Percentiles rank a stretch among this genome's conserved stretches.
Evolutionary conservation across 371 early-diverging fungal genomes (phyloP).

Genomic region (Lichtheimia ramosa): DNA sequence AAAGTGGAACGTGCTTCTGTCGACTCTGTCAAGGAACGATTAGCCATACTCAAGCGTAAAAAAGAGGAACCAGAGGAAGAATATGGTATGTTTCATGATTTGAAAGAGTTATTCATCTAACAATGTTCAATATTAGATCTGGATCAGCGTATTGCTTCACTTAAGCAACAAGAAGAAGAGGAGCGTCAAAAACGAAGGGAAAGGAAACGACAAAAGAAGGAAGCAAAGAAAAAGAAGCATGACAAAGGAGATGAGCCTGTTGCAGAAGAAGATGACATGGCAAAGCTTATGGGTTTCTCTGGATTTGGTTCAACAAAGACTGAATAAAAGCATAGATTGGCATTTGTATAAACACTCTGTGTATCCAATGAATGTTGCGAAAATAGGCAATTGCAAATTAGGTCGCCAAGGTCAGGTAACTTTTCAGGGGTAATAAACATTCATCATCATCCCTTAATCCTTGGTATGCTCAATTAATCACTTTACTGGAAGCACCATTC

Average conservation of each 20-base stretch:
- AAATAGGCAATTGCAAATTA: too few species aligned
- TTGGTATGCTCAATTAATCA: too few species aligned
- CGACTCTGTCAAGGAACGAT: slow-evolving; percentile 51
- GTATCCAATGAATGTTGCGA: too few species aligned
- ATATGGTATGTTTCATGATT: slow-evolving; percentile 47
- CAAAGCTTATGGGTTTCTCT: slow-evolving; percentile 53
- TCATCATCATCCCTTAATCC: too few species aligned
- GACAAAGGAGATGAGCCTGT: slow-evolving; percentile 21
- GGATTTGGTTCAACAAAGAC: slow-evolving; percentile 50
- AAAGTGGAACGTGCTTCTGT: slow-evolving; percentile 70
- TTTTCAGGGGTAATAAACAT: too few species aligned
- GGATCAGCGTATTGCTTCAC: slow-evolving; percentile 49
- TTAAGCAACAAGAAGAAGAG: slow-evolving; percentile 53
- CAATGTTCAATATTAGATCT: slow-evolving; percentile 38
- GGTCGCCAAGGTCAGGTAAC: too few species aligned
- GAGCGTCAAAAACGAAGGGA: slow-evolving; percentile 47
- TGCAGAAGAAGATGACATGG: slow-evolving; percentile 40
- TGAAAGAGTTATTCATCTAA: neutral
- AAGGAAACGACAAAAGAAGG: slow-evolving; percentile 54
- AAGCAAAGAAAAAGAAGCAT: slow-evolving; percentile 40
- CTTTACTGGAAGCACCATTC: too few species aligned
- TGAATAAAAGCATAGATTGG: neutral
- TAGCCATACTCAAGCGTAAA: slow-evolving; percentile 59
- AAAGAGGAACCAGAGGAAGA: slow-evolving; percentile 50
- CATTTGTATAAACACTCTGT: too few species aligned